Conservation (phyloP, 1,139 yeast species). For the Yamadazyma buinensis region DNA sequence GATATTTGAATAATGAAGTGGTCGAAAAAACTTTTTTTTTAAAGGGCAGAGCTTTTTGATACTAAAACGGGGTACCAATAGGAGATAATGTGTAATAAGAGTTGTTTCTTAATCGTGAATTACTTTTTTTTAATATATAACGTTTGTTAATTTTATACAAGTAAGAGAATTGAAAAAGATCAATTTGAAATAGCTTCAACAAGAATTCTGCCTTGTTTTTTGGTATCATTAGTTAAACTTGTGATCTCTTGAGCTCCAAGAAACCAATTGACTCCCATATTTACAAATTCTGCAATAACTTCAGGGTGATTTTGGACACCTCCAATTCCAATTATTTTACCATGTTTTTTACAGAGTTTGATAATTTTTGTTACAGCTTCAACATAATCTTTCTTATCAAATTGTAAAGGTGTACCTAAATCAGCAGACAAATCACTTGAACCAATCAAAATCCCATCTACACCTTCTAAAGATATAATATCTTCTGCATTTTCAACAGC, state of each 20-base stretch:
- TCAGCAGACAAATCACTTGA: constrained; percentile 2
- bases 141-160: too few relatives aligned
- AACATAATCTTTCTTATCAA: neutral
- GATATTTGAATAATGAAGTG: too few relatives aligned
- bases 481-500: constrained; percentile 1
- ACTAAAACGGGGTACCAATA: too few relatives aligned
- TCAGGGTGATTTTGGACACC: constrained; percentile 2
- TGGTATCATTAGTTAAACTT: neutral
- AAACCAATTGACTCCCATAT: constrained; percentile 1
- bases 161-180: too few relatives aligned
- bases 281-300: neutral
- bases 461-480: neutral
- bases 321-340: constrained; percentile 1
- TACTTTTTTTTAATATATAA: too few relatives aligned
- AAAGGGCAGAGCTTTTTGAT: too few relatives aligned
- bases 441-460: constrained; percentile 1
- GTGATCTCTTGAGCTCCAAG: constrained; percentile 1
- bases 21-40: too few relatives aligned
- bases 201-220: neutral
- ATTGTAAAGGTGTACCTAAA: neutral
- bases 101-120: too few relatives aligned
- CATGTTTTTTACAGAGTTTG: neutral
- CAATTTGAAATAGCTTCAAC: neutral
- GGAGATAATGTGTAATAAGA: too few relatives aligned
- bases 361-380: neutral